These are phyloP conservation scores for Pythium biforme DNA, from an alignment of 352 stramenopile genomes.

Conservation along the genomic window DNA sequence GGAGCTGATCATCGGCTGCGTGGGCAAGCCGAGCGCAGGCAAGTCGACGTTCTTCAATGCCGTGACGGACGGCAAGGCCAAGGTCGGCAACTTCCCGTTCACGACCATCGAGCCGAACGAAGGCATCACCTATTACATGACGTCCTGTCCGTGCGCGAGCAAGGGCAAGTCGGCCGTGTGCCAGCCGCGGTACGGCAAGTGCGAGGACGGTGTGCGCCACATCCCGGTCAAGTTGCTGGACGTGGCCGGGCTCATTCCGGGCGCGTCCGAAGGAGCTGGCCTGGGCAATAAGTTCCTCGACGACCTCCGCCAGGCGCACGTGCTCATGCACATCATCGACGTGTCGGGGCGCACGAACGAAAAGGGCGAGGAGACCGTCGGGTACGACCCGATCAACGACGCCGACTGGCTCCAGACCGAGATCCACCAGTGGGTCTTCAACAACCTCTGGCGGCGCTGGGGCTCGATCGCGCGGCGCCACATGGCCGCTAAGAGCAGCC, in stretches of 20 bases:
- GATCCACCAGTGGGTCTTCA: conserved; percentile 89
- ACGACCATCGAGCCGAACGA: conserved; percentile 90
- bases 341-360: conserved; percentile 88
- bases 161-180: conserved; percentile 63
- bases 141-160: conserved; percentile 67
- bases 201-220: conserved; percentile 68
- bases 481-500: conserved; percentile 64
- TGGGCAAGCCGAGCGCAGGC: conserved; percentile 85
- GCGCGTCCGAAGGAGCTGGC: conserved; percentile 89
- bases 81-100: conserved; percentile 88
- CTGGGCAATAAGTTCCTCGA: conserved; percentile 99
- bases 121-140: conserved; percentile 89
- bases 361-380: conserved; percentile 84
- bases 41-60: conserved; percentile 92
- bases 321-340: conserved; percentile 91
- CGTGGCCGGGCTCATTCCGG: conserved; percentile 77
- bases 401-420: conserved; percentile 84
- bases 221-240: conserved; percentile 86
- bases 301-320: conserved; percentile 84
- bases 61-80: conserved; percentile 87
- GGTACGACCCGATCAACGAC: conserved; percentile 89
- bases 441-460: conserved; percentile 87
- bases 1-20: conserved; percentile 88
- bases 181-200: conserved; percentile 75
- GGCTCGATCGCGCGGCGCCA: conserved; percentile 75